Evolutionary conservation across 257 asterid species (phyloP).

Genomic region (Lantana camara): DNA sequence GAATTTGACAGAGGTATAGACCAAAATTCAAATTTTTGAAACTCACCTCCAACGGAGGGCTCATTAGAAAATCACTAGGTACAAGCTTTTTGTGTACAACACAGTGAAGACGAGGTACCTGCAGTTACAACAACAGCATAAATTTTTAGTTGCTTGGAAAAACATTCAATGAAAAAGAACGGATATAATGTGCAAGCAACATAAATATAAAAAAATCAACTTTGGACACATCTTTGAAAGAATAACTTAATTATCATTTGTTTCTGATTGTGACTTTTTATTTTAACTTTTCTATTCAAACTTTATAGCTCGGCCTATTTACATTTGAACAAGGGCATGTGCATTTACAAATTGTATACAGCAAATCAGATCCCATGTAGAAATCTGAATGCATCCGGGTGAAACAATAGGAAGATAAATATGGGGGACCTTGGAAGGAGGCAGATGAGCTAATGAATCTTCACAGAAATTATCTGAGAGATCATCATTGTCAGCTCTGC

Average conservation of each 20-base stretch:
- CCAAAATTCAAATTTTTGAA: not conserved
- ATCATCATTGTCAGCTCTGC: constrained; percentile 47
- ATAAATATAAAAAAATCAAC: too few species aligned
- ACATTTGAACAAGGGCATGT: not conserved
- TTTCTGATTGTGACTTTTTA: too few species aligned
- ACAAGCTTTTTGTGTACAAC: constrained; percentile 68
- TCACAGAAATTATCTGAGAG: constrained; percentile 47
- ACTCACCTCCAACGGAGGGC: constrained; percentile 62
- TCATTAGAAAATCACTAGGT: constrained; percentile 58
- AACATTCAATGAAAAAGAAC: not conserved
- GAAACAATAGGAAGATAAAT: not conserved
- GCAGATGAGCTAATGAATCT: constrained; percentile 51
- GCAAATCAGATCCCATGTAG: constrained; percentile 6
- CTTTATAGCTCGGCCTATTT: not conserved
- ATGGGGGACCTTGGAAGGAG: constrained; percentile 63
- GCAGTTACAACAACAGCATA: constrained; percentile 24
- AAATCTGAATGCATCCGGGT: not conserved
- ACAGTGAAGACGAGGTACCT: constrained; percentile 95
- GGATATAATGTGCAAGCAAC: not conserved
- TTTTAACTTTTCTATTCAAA: too few species aligned
- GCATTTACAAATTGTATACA: not conserved
- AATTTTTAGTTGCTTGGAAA: not conserved
- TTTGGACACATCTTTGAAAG: too few species aligned
- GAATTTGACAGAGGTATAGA: constrained; percentile 3
- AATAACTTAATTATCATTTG: too few species aligned